A percentile compares a stretch with the other conserved stretches of the same genome.
These are phyloP conservation scores for Boehmeria nivea DNA, from an alignment of 306 rosid genomes.

Conservation along the genomic window DNA sequence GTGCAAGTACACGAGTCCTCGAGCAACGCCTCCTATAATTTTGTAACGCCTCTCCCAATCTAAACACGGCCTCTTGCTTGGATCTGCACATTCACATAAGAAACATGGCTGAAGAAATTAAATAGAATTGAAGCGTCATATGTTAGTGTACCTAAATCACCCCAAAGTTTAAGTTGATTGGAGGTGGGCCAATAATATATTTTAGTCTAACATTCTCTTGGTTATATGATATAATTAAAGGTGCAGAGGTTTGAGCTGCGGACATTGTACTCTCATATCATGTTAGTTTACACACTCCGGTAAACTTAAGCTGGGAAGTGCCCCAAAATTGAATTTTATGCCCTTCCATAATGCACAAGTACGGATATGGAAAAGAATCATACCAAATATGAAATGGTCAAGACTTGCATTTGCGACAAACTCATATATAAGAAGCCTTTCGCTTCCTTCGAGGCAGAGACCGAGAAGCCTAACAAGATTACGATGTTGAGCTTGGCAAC, in stretches of 20 bases:
- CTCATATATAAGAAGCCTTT: conserved; percentile 18
- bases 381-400: conserved; percentile 17
- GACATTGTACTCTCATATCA: too few species aligned
- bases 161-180: too few species aligned
- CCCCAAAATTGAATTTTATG: too few species aligned
- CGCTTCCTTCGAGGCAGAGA: conserved; percentile 26
- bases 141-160: too few species aligned
- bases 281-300: too few species aligned
- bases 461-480: conserved; percentile 22
- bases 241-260: too few species aligned
- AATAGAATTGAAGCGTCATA: too few species aligned
- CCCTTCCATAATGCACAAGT: not conserved
- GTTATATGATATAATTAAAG: too few species aligned
- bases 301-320: too few species aligned
- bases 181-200: too few species aligned
- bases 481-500: conserved; percentile 16
- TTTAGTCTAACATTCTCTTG: too few species aligned
- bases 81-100: conserved; percentile 10
- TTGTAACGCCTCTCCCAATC: conserved; percentile 31
- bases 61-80: conserved; percentile 7
- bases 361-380: not conserved
- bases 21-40: conserved; percentile 33
- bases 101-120: too few species aligned
- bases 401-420: conserved; percentile 11
- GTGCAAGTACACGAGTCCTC: conserved; percentile 41